A percentile compares a stretch with the other conserved stretches of the same genome.
These are phyloP conservation scores for Truncatella angustata DNA, from an alignment of 2,329 filamentous ascomycete species.

Conservation along the genomic window DNA sequence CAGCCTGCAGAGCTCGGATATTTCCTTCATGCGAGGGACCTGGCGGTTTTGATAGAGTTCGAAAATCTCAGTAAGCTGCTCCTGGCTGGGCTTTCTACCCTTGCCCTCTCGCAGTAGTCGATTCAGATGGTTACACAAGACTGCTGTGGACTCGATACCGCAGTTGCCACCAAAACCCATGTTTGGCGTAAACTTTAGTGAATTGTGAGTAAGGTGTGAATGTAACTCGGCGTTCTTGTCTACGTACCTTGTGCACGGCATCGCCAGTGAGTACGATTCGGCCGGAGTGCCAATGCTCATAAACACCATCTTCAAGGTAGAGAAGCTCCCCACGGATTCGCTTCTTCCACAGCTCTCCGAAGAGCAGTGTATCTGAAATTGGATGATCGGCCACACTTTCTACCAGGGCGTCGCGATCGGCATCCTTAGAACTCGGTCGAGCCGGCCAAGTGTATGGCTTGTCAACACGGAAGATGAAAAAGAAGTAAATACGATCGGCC, in stretches of 20 bases:
- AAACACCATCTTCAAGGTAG: conserved; percentile 31
- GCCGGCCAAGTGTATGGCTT: conserved; percentile 18
- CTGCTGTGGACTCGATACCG: conserved; percentile 3
- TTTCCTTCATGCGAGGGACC: background rate
- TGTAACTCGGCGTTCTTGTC: conserved; percentile 4
- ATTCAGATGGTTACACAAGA: conserved; percentile 6
- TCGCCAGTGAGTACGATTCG: conserved; percentile 35
- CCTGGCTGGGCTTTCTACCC: conserved; percentile 3
- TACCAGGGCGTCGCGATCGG: conserved; percentile 24
- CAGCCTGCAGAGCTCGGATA: background rate
- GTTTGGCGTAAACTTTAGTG: background rate
- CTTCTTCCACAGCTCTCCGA: conserved; percentile 27
- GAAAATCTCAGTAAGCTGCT: background rate
- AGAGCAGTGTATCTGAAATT: conserved; percentile 21
- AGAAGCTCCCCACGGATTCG: conserved; percentile 22
- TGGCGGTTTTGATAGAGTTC: background rate
- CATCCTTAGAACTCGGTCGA: conserved; percentile 25
- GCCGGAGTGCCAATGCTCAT: conserved; percentile 31
- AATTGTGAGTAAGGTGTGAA: background rate
- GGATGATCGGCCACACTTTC: conserved; percentile 19
- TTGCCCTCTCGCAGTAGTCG: background rate
- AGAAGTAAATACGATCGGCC: conserved; percentile 21
- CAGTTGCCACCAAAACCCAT: conserved; percentile 9
- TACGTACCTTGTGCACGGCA: conserved; percentile 33
- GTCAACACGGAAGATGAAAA: conserved; percentile 22